Evolutionary conservation across 257 asterid species (phyloP).

Genomic region (Cordia subcordata): DNA sequence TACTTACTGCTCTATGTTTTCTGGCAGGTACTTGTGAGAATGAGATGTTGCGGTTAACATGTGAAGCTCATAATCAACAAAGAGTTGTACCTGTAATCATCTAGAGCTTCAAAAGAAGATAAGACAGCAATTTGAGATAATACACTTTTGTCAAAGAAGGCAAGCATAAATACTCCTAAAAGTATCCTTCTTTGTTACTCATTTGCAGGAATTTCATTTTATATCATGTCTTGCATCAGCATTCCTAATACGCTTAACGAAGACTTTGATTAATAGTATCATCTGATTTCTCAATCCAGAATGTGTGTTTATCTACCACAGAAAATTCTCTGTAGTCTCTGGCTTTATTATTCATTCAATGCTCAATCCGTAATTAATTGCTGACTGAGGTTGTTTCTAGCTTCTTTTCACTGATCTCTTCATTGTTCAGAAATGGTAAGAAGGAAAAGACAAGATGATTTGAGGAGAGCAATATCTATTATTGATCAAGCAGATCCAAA

Average conservation of each 20-base stretch:
- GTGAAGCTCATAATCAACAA: background rate
- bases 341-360: background rate
- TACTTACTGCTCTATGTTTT: background rate
- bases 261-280: background rate
- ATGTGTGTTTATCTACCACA: background rate
- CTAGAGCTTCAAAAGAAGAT: too few relatives aligned
- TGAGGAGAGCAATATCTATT: background rate
- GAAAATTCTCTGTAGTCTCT: too few relatives aligned
- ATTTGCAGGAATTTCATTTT: too few relatives aligned
- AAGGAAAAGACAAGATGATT: slow-evolving; percentile 4
- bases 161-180: background rate
- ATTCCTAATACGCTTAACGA: background rate
- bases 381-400: background rate
- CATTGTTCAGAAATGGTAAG: background rate
- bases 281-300: background rate
- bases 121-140: too few relatives aligned
- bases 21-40: background rate
- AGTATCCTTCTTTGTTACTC: too few relatives aligned
- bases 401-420: background rate
- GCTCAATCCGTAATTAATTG: background rate
- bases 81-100: too few relatives aligned
- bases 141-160: background rate
- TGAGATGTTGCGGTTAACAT: background rate
- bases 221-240: background rate
- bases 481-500: background rate